Evolutionary conservation across 495 filamentous ascomycete genomes (phyloP), one percentile per base, ranked within the genome.

Genomic region (Aspergillus egyptiacus): DNA sequence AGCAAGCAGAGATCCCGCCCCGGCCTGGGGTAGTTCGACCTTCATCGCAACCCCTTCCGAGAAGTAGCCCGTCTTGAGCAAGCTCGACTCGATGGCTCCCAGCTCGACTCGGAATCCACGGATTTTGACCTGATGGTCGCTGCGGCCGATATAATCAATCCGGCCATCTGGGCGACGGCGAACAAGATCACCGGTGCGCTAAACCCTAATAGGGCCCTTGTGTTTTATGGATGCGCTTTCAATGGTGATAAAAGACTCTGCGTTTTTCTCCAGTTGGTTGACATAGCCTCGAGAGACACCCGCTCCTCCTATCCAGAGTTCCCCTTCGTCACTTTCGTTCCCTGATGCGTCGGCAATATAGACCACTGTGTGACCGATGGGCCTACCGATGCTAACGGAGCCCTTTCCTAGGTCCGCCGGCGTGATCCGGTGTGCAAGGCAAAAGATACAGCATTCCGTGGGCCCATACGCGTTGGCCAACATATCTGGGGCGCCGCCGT

Each of bases 101-200:
- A 78, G 56, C 2, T 80, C 75, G 6, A 78, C 64, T 1, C 75
- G 71, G 3, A 73, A 17, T 0, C 77, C 77, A 2, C 65, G 54
- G 2, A 78, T 38, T 51, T 80, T 78, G 35, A 77, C 53, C 50
- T 74, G 68, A 3, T 63, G 67, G 48, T 72, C 68, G 34, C 61
- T 57, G 0, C 68, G 58, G 2, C 67, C 63, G n/a, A 62, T 5
- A 15, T 53, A 51, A 4, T 56, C 44, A 24, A 67, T 36, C 0
- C 48, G 22, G 11, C 68, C 68, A 47, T 71, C 58, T 0, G 32
- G 18, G 9, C 24, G 19, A 19, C 50, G 24, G 11, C 38, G 24
- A 27, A 27, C 25, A 5, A 27, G 25, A 10, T 63, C 60, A 2
- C 60, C 57, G 6, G 55, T 58, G 3, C 48, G 42, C 25, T 58